Conservation (phyloP, 768 basidiomycete species). For the Chiua virens region DNA sequence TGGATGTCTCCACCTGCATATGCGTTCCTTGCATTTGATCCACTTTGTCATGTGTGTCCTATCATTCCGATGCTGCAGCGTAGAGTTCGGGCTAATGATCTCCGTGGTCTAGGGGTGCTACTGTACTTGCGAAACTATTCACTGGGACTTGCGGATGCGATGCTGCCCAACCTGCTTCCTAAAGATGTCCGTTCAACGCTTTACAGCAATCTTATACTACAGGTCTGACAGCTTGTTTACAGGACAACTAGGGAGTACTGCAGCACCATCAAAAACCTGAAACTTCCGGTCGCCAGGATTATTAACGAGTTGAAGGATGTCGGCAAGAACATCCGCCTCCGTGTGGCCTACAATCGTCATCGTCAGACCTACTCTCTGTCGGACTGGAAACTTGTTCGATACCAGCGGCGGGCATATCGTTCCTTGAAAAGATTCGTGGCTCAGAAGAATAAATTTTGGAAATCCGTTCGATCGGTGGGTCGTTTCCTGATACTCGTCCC, state of each 20-base stretch:
- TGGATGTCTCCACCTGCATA: slow-evolving; percentile 31
- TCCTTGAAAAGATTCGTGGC: background rate
- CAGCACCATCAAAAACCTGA: background rate
- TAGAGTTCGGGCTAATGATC: background rate
- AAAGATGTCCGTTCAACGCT: slow-evolving; percentile 6
- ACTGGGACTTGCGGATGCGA: slow-evolving; percentile 16
- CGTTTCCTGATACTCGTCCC: background rate
- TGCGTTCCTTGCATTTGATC: slow-evolving; percentile 28
- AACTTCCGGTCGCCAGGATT: background rate
- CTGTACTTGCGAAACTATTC: slow-evolving; percentile 8
- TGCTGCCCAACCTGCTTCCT: slow-evolving; percentile 4
- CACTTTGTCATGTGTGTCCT: slow-evolving; percentile 30
- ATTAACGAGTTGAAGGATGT: background rate
- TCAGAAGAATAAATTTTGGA: background rate
- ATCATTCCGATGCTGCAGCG: background rate
- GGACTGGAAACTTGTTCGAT: background rate
- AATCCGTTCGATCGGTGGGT: slow-evolving; percentile 2
- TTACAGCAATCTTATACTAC: background rate
- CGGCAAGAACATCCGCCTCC: too few relatives aligned
- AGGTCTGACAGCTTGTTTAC: background rate
- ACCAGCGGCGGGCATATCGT: background rate
- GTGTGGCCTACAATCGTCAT: too few relatives aligned
- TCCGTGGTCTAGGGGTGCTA: slow-evolving; percentile 7
- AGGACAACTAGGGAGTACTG: slow-evolving; percentile 1
- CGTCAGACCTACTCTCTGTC: background rate